Evolutionary conservation across 208 protist species (phyloP), one percentile per base, ranked within the genome.

Genomic region (Trypanosomatidae sp.): DNA sequence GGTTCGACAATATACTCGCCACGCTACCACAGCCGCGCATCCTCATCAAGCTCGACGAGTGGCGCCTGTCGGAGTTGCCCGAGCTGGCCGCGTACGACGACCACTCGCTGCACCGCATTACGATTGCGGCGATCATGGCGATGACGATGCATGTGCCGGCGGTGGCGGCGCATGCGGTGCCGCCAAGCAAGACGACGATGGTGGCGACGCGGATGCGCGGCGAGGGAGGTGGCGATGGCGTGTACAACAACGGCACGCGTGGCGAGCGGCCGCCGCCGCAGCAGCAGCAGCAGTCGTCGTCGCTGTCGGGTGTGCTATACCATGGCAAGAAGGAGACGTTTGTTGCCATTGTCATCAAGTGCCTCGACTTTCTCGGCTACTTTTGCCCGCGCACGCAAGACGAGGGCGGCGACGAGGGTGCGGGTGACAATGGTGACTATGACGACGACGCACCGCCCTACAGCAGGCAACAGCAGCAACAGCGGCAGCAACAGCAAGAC

Each of bases 281-380:
- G 65, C 11, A 59, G 59, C 48, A 30, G 27, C 41, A 43, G 6
- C 53, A 27, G 19, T 30, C 21, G 19, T 40, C 48, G 42, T 27
- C 44, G 35, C 45, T 6, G 41, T 4, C 4, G 25, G 52, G 56
- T 37, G 58, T 61, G 22, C 45, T 78, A 10, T 88, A 88, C 53
- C 63, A 63, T 41, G 67, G 73, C 24, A 57, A 45, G 19, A 74
- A 73, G 22, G 57, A 94, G 48, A 88, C 83, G 4, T 71, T 88
- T 32, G 63, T 82, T 28, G 86, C 74, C 30, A 75, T 92, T 45
- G 26, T 89, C 24, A 73, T 94, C 23, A 90, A 91, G 56, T 52
- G 54, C 13, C 73, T 94, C 48, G 86, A 94, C 58, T 89, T 94
- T 42, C 62, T 94, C 15, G 86, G 86, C 3, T 94, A 94, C 63